Base-by-base conservation (phyloP, 495 filamentous ascomycete species). In the Aspergillus olivimuriae region DNA sequence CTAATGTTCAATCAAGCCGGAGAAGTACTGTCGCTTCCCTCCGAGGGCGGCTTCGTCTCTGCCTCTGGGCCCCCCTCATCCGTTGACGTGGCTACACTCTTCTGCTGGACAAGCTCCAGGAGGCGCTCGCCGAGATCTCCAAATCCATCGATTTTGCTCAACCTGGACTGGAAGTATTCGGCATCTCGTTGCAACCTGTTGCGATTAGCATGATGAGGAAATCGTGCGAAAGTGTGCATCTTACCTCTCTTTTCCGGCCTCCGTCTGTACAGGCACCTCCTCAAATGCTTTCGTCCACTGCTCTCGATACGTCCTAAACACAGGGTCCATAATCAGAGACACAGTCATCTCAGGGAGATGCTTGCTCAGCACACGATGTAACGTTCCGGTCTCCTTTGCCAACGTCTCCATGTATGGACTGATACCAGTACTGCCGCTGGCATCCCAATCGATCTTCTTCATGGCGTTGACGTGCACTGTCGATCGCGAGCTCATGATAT, bases 351-450 rank as follows among this genome's bases (percentile, higher is more conserved):
- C 86, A 1, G 84, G 82, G 6, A 98, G 68, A 62, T 94, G 84
- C 57, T 86, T 92, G 52, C 76, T 84, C 35, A 99, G 69, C 10
- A 95, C 91, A 10, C 87, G 82, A 55, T 97, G 86, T 34, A 99
- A 60, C 5, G 86, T 94, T 2, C 77, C 76, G 0, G 92, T 97
- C 53, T 97, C 92, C 56, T 88, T 94, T 1, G 82, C 81, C 15
- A 99, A 58, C 1, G 82, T 91, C 57, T 96, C 92, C 84, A 99
- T 94, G 60, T 94, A 95, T 15, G 82, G 61, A 50, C 81, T 89
- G 4, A 73, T 65, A 4, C 56, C 58, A 51, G 39, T 60, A 41
- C 47, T 51, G 35, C 50, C 58, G 40, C 58, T 50, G n/a, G 65
- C 51, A 46, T 90, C 83, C 84, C 87, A 95, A 44, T 85, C 65